A percentile compares a stretch with the other conserved stretches of the same genome.
Evolutionary conservation across 1,284 basidiomycete species (phyloP).

Genomic region (Fomitopsis pinicola): DNA sequence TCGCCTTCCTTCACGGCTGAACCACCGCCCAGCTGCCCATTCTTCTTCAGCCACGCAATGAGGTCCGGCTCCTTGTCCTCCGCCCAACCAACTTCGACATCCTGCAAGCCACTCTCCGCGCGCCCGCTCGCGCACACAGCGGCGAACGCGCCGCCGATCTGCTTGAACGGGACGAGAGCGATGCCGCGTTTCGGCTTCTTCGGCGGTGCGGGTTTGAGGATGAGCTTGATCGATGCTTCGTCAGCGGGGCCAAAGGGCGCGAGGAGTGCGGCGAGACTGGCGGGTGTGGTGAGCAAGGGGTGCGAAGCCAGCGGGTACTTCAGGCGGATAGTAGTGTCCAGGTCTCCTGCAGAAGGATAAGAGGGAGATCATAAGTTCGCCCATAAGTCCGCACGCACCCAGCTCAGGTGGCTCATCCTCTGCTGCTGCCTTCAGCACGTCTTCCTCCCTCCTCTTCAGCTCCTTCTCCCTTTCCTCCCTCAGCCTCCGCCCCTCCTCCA

Average conservation of each 20-base stretch:
- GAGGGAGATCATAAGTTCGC: too few species aligned
- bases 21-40: conserved; percentile 48
- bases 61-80: conserved; percentile 69
- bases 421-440: conserved; percentile 22
- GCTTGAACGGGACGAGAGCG: conserved; percentile 70
- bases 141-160: conserved; percentile 69
- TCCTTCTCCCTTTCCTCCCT: conserved; percentile 64
- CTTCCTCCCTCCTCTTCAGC: conserved; percentile 39
- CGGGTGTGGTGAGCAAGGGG: conserved; percentile 48
- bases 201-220: conserved; percentile 44
- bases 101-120: conserved; percentile 36
- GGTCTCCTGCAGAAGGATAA: conserved; percentile 40
- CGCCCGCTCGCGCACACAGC: conserved; percentile 60
- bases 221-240: conserved; percentile 58
- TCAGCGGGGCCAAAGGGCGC: conserved; percentile 60
- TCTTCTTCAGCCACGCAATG: conserved; percentile 70
- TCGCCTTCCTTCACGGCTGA: background rate
- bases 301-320: conserved; percentile 59
- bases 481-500: conserved; percentile 71
- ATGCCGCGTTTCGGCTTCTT: conserved; percentile 65
- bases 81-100: conserved; percentile 48
- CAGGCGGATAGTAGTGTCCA: conserved; percentile 71
- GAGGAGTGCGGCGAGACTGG: conserved; percentile 49
- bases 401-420: conserved; percentile 47
- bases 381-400: conserved; percentile 32